A percentile compares a stretch with the other conserved stretches of the same genome.
phyloP scores from a whole-genome alignment of 768 basidiomycete species.

The Gymnopilus dilepis region DNA sequence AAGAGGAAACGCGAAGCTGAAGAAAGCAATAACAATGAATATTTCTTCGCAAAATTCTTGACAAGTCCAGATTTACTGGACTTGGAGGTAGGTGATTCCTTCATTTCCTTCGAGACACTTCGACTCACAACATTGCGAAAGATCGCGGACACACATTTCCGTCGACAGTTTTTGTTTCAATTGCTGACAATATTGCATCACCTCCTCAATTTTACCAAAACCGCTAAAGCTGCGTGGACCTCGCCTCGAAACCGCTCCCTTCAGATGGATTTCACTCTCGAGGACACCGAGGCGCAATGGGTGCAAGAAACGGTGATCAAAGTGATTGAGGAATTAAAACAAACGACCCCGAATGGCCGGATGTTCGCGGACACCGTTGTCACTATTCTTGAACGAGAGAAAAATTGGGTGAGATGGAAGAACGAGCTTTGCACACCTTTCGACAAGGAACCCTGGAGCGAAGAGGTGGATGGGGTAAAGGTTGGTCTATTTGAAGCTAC shows the following conservation, averaged over 20 bases:
- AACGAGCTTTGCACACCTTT: constrained; percentile 81
- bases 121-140: constrained; percentile 35
- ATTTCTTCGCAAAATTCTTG: constrained; percentile 94
- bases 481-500: constrained; percentile 71
- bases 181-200: constrained; percentile 78
- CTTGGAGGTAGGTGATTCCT: constrained; percentile 66
- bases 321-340: constrained; percentile 62
- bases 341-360: constrained; percentile 80
- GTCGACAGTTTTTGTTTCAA: constrained; percentile 92
- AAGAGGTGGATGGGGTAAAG: constrained; percentile 51
- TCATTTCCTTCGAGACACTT: neutral
- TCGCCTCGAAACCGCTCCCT: constrained; percentile 75
- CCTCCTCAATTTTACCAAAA: constrained; percentile 74
- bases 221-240: constrained; percentile 64
- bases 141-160: constrained; percentile 91
- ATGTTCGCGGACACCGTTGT: constrained; percentile 76
- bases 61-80: constrained; percentile 87
- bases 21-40: constrained; percentile 65
- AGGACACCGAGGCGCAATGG: constrained; percentile 73
- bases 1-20: constrained; percentile 75
- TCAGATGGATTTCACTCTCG: constrained; percentile 83
- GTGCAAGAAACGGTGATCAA: constrained; percentile 72
- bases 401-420: constrained; percentile 93
- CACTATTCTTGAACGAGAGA: constrained; percentile 79
- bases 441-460: constrained; percentile 70